Conservation (phyloP, 805 yeast genomes). For the Pichia deserticola region DNA sequence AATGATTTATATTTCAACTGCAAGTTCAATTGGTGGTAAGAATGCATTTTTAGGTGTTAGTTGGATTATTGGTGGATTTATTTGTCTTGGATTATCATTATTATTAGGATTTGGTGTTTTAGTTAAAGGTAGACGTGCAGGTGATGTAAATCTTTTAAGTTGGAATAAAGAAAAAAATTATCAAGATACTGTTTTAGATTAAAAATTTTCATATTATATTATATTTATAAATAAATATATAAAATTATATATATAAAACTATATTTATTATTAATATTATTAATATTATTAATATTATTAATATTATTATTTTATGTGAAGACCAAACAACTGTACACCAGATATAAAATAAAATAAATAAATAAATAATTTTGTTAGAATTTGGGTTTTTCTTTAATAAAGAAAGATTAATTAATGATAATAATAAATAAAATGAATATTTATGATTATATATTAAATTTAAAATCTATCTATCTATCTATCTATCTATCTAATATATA, state of each 20-base stretch:
- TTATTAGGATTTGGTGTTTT: constrained; percentile 46
- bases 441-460: too few relatives aligned
- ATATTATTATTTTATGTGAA: not conserved
- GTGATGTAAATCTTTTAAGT: constrained; percentile 61
- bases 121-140: constrained; percentile 62
- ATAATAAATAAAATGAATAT: too few relatives aligned
- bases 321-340: too few relatives aligned
- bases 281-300: not conserved
- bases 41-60: constrained; percentile 64
- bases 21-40: constrained; percentile 71
- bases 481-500: too few relatives aligned
- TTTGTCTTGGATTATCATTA: constrained; percentile 53
- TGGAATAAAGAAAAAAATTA: constrained; percentile 45
- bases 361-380: too few relatives aligned
- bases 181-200: not conserved
- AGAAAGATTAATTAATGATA: too few relatives aligned
- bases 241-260: not conserved
- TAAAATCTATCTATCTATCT: too few relatives aligned
- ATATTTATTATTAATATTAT: not conserved
- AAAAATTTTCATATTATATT: not conserved
- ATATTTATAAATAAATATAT: not conserved
- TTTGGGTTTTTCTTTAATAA: too few relatives aligned
- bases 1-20: constrained; percentile 57
- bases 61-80: constrained; percentile 70
- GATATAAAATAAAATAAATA: too few relatives aligned